A percentile compares a stretch with the other conserved stretches of the same genome.
Conservation (phyloP, 495 filamentous ascomycete species). For the Annulohypoxylon bovei region DNA sequence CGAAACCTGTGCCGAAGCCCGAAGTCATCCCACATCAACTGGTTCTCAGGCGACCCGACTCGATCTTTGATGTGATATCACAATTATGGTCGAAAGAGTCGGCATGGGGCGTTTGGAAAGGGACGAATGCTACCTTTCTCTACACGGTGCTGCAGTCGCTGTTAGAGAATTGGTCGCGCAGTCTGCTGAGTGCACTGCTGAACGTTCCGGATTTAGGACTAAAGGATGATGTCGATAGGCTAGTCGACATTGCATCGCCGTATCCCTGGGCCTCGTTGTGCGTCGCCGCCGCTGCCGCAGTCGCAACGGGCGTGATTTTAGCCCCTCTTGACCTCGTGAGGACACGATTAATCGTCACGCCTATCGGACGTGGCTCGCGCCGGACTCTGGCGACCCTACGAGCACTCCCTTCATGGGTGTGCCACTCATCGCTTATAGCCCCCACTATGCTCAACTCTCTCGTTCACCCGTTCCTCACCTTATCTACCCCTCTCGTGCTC, state of each 20-base stretch:
- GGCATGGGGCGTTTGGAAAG: constrained; percentile 94
- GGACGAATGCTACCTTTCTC: constrained; percentile 87
- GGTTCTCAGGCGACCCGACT: constrained; percentile 72
- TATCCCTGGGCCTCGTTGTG: constrained; percentile 77
- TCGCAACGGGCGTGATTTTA: constrained; percentile 79
- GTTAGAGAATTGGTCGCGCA: constrained; percentile 84
- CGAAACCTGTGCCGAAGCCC: constrained; percentile 40
- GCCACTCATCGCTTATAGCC: constrained; percentile 74
- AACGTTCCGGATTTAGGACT: constrained; percentile 83
- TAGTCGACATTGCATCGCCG: constrained; percentile 71
- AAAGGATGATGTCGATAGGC: constrained; percentile 59
- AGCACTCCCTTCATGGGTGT: constrained; percentile 77
- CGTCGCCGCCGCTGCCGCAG: constrained; percentile 84
- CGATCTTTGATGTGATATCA: constrained; percentile 79
- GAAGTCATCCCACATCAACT: constrained; percentile 68
- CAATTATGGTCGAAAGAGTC: constrained; percentile 91
- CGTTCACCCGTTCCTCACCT: constrained; percentile 80
- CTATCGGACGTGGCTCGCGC: constrained; percentile 74
- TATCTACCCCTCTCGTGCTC: constrained; percentile 82
- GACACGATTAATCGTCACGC: constrained; percentile 87
- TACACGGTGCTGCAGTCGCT: constrained; percentile 87
- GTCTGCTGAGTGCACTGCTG: constrained; percentile 81
- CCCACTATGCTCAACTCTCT: constrained; percentile 88
- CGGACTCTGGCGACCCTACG: constrained; percentile 79
- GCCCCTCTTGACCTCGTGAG: constrained; percentile 89